phyloP scores from a whole-genome alignment of 1,284 basidiomycete species.

The Pseudozyma hubeiensis region DNA sequence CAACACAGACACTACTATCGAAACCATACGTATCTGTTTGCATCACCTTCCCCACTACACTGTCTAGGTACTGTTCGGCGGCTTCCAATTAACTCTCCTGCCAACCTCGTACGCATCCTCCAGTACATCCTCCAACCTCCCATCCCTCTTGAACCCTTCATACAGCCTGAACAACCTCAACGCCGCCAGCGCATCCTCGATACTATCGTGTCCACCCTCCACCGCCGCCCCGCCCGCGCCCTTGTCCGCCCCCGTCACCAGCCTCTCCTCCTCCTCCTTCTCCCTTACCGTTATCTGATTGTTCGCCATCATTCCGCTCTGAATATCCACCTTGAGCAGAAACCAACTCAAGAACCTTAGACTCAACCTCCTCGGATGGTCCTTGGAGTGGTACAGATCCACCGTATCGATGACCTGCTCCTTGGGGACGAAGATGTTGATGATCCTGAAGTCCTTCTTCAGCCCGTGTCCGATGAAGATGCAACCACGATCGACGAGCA shows the following conservation, averaged over 20 bases:
- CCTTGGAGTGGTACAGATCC: slow-evolving; percentile 86
- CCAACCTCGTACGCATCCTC: slow-evolving; percentile 77
- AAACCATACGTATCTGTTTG: too few relatives aligned
- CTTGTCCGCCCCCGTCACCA: slow-evolving; percentile 8
- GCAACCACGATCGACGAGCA: slow-evolving; percentile 93
- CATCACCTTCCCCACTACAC: too few relatives aligned
- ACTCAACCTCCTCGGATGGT: slow-evolving; percentile 86
- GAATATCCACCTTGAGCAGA: slow-evolving; percentile 88
- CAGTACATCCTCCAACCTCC: slow-evolving; percentile 85
- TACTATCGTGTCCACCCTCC: slow-evolving; percentile 83
- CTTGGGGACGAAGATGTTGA: slow-evolving; percentile 96
- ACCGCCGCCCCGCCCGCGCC: slow-evolving; percentile 33
- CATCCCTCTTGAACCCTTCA: slow-evolving; percentile 80
- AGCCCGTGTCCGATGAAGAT: slow-evolving; percentile 97
- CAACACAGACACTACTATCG: too few relatives aligned
- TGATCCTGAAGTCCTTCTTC: slow-evolving; percentile 99
- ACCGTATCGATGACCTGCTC: slow-evolving; percentile 97
- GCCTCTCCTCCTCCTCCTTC: slow-evolving; percentile 6
- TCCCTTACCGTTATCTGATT: slow-evolving; percentile 40
- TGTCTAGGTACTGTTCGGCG: slow-evolving; percentile 20
- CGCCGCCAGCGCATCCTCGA: slow-evolving; percentile 88
- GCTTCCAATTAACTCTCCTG: slow-evolving; percentile 61
- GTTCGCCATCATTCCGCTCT: slow-evolving; percentile 74
- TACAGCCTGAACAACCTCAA: slow-evolving; percentile 87
- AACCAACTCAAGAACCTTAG: slow-evolving; percentile 96